Conservation (phyloP, 2,329 filamentous ascomycete species). For the Apiospora aurea region DNA sequence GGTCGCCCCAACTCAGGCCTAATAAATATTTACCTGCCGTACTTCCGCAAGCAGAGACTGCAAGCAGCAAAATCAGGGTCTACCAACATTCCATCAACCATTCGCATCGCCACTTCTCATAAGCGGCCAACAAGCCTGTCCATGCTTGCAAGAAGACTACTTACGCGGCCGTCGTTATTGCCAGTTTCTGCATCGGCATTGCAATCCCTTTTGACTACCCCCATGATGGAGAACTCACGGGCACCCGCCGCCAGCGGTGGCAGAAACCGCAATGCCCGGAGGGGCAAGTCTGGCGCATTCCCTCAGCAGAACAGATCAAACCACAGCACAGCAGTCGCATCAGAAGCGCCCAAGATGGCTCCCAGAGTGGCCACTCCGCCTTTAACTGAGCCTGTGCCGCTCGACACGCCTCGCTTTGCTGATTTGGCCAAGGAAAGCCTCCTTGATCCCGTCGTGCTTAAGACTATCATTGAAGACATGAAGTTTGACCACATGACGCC, state of each 20-base stretch:
- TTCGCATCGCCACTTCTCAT: background rate
- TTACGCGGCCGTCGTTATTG: background rate
- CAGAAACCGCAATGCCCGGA: background rate
- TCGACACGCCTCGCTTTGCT: slow-evolving; percentile 45
- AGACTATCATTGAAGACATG: slow-evolving; percentile 75
- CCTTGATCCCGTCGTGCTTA: slow-evolving; percentile 71
- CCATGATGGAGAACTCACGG: slow-evolving; percentile 18
- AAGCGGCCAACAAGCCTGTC: background rate
- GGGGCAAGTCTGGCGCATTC: background rate
- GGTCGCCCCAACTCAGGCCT: slow-evolving; percentile 13
- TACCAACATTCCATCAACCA: slow-evolving; percentile 16
- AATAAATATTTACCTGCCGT: slow-evolving; percentile 20
- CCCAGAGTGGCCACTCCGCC: slow-evolving; percentile 18
- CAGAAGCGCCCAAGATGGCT: background rate
- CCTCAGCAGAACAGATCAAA: slow-evolving; percentile 8
- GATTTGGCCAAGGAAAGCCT: slow-evolving; percentile 51
- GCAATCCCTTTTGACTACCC: background rate
- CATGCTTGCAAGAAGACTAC: slow-evolving; percentile 1
- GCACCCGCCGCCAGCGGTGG: background rate
- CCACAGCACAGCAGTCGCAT: background rate
- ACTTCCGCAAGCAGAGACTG: slow-evolving; percentile 16
- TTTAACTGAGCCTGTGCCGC: slow-evolving; percentile 21
- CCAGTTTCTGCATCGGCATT: background rate
- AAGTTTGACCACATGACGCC: slow-evolving; percentile 87
- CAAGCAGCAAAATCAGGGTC: slow-evolving; percentile 3